Evolutionary conservation across 2,329 filamentous ascomycete species (phyloP), one percentile per base, ranked within the genome.

Genomic region (Xylaria sp.): DNA sequence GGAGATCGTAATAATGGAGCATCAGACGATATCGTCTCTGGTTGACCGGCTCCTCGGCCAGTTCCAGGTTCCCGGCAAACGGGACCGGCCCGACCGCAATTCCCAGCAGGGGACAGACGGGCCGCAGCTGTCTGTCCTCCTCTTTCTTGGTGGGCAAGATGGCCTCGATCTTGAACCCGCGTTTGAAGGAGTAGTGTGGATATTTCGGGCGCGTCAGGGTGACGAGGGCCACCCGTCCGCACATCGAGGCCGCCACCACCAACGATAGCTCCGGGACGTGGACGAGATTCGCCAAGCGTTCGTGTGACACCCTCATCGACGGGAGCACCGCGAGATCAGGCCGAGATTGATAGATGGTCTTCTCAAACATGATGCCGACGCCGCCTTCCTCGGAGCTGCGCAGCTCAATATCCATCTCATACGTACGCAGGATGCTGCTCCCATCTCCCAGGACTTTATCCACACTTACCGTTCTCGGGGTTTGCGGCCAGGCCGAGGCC

Each of bases 181-280:
- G 71, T 37, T 74, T 66, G 59, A 71, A 70, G 13, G 62, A 57
- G 20, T 66, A 49, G 50, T 62, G 7, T 39, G 63, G 18, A 59
- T 61, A 44, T 56, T 58, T 56, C 53, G 67, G 66, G n/a, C 76
- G 72, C 1, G 87, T 89, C 21, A 91, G 69, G 1, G 79, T 79
- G 48, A 89, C 67, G 2, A 93, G 73, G 1, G 81, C 78, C 0
- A 85, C 88, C 7, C 84, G 79, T 0, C 90, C 90, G 44, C 80
- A 81, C n/a, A 85, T 80, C 9, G 85, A 87, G 0, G 81, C 90
- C 1, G 87, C 74, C 2, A 90, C 75, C 7, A 92, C 80, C 13
- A 92, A 74, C n/a, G 79, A 86, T 1, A 94, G 75, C 62, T 90
- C 85, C 0, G 87, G 87, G 1, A 92, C 83, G 46, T 86, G 78